Percentiles rank a stretch among this genome's conserved stretches.
Conservation (phyloP, 441 rosid species). For the Theobroma grandiflorum region DNA sequence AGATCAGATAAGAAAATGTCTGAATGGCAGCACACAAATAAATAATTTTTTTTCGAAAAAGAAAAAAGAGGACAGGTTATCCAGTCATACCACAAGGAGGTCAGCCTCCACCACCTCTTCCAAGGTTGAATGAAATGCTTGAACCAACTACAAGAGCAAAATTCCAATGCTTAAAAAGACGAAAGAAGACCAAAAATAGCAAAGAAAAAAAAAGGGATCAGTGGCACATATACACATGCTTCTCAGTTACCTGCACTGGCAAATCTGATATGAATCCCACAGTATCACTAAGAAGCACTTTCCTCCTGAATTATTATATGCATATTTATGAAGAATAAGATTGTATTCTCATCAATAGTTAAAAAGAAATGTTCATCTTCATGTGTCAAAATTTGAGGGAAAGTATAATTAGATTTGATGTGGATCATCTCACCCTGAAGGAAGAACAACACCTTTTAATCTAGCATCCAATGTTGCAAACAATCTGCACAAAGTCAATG, state of each 20-base stretch:
- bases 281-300: constrained; percentile 86
- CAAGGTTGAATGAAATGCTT: constrained; percentile 93
- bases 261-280: constrained; percentile 97
- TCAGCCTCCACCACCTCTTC: constrained; percentile 97
- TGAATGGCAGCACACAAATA: background rate
- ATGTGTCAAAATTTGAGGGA: constrained; percentile 15
- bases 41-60: background rate
- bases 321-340: constrained; percentile 15
- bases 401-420: background rate
- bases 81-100: constrained; percentile 75
- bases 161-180: constrained; percentile 5
- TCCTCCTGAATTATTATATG: constrained; percentile 60
- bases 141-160: constrained; percentile 61
- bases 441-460: constrained; percentile 66
- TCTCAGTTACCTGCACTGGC: constrained; percentile 78
- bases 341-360: background rate
- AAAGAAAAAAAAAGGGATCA: background rate
- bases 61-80: constrained; percentile 8
- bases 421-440: constrained; percentile 61
- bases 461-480: constrained; percentile 81
- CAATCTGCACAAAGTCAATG: constrained; percentile 47
- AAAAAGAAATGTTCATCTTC: constrained; percentile 13
- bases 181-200: background rate
- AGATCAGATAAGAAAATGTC: background rate
- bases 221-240: constrained; percentile 3